Evolutionary conservation across 2,329 filamentous ascomycete genomes (phyloP).

Genomic region (Chaetomium sp.): DNA sequence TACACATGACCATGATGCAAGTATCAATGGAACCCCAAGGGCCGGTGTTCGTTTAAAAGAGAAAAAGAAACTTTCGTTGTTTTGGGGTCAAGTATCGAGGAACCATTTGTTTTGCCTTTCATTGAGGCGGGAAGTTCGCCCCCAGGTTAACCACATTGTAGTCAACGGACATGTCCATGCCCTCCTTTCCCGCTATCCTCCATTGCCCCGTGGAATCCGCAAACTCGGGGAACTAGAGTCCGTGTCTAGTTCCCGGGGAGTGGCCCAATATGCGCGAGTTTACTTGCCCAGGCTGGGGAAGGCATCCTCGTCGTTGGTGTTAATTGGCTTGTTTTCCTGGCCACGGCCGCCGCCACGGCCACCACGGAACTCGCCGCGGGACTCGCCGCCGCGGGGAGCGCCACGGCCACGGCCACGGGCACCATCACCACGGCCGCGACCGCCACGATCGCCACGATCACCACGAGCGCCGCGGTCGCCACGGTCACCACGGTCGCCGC

Average conservation of each 20-base stretch:
- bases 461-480: constrained; percentile 54
- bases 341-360: constrained; percentile 48
- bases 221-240: constrained; percentile 16
- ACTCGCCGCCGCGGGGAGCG: constrained; percentile 57
- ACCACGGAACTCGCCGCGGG: constrained; percentile 47
- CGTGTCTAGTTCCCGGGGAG: constrained; percentile 10
- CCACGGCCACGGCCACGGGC: constrained; percentile 50
- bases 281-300: constrained; percentile 62
- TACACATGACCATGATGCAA: constrained; percentile 26
- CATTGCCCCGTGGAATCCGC: constrained; percentile 17
- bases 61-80: constrained; percentile 21
- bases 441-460: constrained; percentile 54
- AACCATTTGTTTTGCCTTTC: constrained; percentile 26
- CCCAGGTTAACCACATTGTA: constrained; percentile 7
- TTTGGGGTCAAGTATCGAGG: constrained; percentile 14
- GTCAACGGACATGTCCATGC: constrained; percentile 25
- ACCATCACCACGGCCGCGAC: constrained; percentile 52
- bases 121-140: constrained; percentile 2
- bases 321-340: constrained; percentile 50
- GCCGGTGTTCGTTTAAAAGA: constrained; percentile 18
- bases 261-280: constrained; percentile 20
- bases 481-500: constrained; percentile 52
- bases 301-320: constrained; percentile 59
- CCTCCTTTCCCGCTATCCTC: constrained; percentile 18
- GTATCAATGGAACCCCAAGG: neutral